Conservation (phyloP, 2,329 filamentous ascomycete species). For the Fusarium ramigenum region DNA sequence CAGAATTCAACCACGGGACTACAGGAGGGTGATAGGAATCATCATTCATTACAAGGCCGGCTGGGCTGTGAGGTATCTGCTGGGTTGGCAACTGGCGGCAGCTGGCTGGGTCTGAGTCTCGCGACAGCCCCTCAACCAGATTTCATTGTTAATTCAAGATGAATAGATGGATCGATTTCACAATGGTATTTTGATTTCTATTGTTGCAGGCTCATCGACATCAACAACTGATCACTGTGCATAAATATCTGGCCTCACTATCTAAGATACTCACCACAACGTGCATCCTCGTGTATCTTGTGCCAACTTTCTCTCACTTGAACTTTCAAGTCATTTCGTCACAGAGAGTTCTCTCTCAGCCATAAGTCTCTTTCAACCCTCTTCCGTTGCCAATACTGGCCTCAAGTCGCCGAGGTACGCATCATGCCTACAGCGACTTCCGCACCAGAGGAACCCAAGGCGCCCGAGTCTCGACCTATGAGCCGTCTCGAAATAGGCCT, state of each 20-base stretch:
- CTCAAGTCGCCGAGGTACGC: background rate
- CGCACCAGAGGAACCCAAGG: background rate
- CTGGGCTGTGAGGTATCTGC: background rate
- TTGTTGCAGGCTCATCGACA: background rate
- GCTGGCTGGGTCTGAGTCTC: background rate
- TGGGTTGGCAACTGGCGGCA: constrained; percentile 8
- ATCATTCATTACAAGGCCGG: background rate
- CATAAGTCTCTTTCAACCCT: background rate
- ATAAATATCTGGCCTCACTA: background rate
- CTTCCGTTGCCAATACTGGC: background rate
- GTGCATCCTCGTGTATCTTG: background rate
- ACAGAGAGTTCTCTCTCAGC: background rate
- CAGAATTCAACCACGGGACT: background rate
- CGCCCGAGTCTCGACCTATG: constrained; percentile 12
- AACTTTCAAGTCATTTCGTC: background rate
- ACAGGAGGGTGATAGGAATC: background rate
- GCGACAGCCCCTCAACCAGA: background rate
- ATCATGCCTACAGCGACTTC: constrained; percentile 3
- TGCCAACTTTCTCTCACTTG: background rate
- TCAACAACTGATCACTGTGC: background rate
- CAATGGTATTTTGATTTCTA: background rate
- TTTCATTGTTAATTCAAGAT: background rate
- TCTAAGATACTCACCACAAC: background rate
- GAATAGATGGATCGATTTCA: background rate
- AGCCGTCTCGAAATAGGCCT: constrained; percentile 42